These are phyloP conservation scores for Emmonsia crescens DNA, from an alignment of 2,329 filamentous ascomycete genomes.

Conservation along the genomic window DNA sequence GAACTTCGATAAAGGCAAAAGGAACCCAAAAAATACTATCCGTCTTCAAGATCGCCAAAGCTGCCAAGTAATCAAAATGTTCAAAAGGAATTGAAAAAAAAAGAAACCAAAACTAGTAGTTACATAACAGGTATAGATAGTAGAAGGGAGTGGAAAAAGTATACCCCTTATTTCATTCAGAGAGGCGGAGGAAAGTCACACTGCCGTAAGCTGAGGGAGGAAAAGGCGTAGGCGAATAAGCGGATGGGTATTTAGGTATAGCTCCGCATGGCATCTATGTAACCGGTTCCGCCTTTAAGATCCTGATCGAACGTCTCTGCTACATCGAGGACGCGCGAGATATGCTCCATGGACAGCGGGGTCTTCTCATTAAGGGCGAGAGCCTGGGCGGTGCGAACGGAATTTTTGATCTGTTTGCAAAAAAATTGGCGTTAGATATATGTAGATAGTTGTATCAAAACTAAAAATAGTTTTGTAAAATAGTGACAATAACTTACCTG, in stretches of 20 bases:
- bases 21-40: not conserved
- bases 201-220: not conserved
- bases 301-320: slow-evolving; percentile 74
- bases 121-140: not conserved
- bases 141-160: not conserved
- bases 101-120: not conserved
- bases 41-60: not conserved
- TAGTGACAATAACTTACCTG: slow-evolving; percentile 38
- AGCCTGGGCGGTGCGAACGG: slow-evolving; percentile 70
- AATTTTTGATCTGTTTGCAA: slow-evolving; percentile 66
- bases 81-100: not conserved
- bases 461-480: not conserved
- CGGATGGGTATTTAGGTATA: slow-evolving; percentile 41
- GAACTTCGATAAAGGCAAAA: too few species aligned
- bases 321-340: slow-evolving; percentile 73
- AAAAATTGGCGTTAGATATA: slow-evolving; percentile 2
- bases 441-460: not conserved
- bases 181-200: not conserved
- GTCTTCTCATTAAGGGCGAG: slow-evolving; percentile 66
- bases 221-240: not conserved
- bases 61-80: not conserved
- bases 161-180: not conserved
- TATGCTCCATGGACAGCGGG: slow-evolving; percentile 64
- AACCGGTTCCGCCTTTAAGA: slow-evolving; percentile 68
- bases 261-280: slow-evolving; percentile 72